These are phyloP conservation scores for Mortierella claussenii DNA, from an alignment of 192 early-diverging fungal species.

Conservation along the genomic window DNA sequence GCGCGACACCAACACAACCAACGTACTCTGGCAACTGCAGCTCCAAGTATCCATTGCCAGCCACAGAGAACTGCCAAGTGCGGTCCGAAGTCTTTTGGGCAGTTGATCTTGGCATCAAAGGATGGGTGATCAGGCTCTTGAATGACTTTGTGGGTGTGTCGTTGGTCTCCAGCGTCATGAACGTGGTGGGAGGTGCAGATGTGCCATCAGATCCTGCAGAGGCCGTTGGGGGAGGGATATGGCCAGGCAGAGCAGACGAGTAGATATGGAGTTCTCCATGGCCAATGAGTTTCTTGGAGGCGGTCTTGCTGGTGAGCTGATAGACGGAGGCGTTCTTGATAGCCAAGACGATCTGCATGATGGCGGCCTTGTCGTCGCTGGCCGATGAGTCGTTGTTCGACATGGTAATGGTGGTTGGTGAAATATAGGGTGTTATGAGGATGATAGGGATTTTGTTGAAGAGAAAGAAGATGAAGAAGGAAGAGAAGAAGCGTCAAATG, in stretches of 20 bases:
- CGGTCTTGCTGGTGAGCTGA: constrained; percentile 8
- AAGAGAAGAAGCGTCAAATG: no score
- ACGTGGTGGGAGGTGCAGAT: constrained; percentile 15
- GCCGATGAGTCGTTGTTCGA: not conserved
- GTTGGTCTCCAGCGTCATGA: constrained; percentile 45
- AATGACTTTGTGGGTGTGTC: constrained; percentile 31
- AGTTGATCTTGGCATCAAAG: constrained; percentile 42
- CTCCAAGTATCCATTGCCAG: constrained; percentile 43
- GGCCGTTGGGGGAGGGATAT: not conserved
- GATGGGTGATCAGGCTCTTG: constrained; percentile 49
- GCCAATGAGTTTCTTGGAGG: constrained; percentile 27
- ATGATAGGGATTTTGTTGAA: not conserved
- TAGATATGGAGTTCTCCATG: constrained; percentile 38
- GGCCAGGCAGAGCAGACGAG: constrained; percentile 9
- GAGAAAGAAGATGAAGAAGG: not conserved
- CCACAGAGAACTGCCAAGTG: constrained; percentile 41
- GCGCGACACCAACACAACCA: not conserved
- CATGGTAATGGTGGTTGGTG: not conserved
- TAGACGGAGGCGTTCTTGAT: constrained; percentile 30
- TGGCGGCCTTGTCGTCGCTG: not conserved
- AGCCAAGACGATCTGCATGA: constrained; percentile 28
- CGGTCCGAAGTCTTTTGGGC: constrained; percentile 26
- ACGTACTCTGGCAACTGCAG: constrained; percentile 30
- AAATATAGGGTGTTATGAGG: no score
- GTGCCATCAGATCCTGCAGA: not conserved